These are phyloP conservation scores for Syncephalis fuscata DNA, from an alignment of 371 early-diverging fungal genomes.

Conservation along the genomic window DNA sequence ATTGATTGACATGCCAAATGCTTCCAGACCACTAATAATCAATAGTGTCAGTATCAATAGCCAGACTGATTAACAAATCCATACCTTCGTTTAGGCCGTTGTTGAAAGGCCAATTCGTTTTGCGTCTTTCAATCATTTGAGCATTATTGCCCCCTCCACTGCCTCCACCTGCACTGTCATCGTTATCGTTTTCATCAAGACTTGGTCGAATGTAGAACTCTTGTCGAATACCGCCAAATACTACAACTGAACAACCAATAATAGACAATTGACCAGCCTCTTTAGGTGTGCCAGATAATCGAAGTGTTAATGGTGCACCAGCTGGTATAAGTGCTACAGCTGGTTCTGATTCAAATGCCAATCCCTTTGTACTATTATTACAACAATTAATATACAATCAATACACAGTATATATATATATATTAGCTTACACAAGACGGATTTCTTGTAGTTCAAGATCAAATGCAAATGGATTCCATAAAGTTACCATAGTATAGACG, in stretches of 20 bases:
- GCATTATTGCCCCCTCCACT: constrained; percentile 7
- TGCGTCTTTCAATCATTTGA: constrained; percentile 17
- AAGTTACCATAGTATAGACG: constrained; percentile 42
- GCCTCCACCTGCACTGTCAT: too few relatives aligned
- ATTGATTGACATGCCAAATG: too few relatives aligned
- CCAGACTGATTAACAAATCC: neutral
- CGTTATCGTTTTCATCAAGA: constrained; percentile 19
- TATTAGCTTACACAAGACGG: constrained; percentile 24
- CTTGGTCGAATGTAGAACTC: constrained; percentile 34
- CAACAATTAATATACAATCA: neutral
- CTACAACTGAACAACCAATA: constrained; percentile 45
- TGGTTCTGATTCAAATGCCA: constrained; percentile 35
- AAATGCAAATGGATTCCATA: constrained; percentile 66
- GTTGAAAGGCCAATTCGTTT: constrained; percentile 22
- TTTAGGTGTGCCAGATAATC: constrained; percentile 41
- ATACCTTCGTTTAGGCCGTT: neutral
- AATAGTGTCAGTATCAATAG: neutral
- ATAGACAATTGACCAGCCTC: constrained; percentile 37
- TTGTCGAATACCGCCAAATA: constrained; percentile 54
- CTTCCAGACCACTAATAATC: too few relatives aligned
- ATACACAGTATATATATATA: neutral
- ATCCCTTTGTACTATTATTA: constrained; percentile 30
- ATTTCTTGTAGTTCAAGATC: constrained; percentile 57
- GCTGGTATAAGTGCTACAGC: constrained; percentile 46
- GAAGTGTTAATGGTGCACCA: constrained; percentile 29